These are phyloP conservation scores for Wickerhamomyces sp. DNA, from an alignment of 1,139 yeast genomes.

Conservation along the genomic window DNA sequence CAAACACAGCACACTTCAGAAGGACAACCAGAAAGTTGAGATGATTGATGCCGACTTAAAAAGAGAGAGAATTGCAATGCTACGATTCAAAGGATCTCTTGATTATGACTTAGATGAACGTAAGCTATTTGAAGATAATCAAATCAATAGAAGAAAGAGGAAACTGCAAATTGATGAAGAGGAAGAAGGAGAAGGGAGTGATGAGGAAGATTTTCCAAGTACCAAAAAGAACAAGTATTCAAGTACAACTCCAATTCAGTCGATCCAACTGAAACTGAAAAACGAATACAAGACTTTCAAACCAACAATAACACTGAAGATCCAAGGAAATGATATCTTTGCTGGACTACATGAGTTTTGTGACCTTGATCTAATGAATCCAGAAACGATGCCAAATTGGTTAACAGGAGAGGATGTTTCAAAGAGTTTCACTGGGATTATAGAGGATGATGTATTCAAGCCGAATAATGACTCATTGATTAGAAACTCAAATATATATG, in stretches of 20 bases:
- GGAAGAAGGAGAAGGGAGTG: constrained; percentile 20
- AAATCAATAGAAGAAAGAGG: constrained; percentile 17
- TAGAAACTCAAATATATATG: not conserved
- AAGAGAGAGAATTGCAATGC: constrained; percentile 27
- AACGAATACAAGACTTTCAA: constrained; percentile 16
- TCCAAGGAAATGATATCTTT: constrained; percentile 72
- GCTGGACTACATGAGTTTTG: constrained; percentile 77
- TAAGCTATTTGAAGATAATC: constrained; percentile 30
- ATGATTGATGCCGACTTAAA: constrained; percentile 11
- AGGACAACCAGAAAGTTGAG: constrained; percentile 9
- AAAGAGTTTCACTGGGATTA: constrained; percentile 39
- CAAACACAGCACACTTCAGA: constrained; percentile 22
- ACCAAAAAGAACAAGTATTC: constrained; percentile 33
- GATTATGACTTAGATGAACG: constrained; percentile 32
- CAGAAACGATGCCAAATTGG: constrained; percentile 64
- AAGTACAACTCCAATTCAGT: constrained; percentile 52
- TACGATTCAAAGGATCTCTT: constrained; percentile 53
- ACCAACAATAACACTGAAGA: constrained; percentile 40
- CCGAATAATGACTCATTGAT: not conserved
- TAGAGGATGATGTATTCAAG: constrained; percentile 35
- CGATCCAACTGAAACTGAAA: constrained; percentile 39
- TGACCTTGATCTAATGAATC: constrained; percentile 46
- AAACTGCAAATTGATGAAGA: constrained; percentile 15
- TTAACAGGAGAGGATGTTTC: constrained; percentile 68
- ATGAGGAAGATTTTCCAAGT: constrained; percentile 20